Base-by-base conservation (phyloP, 129 eudicot genomes). In the Flaveria ramosissima region DNA sequence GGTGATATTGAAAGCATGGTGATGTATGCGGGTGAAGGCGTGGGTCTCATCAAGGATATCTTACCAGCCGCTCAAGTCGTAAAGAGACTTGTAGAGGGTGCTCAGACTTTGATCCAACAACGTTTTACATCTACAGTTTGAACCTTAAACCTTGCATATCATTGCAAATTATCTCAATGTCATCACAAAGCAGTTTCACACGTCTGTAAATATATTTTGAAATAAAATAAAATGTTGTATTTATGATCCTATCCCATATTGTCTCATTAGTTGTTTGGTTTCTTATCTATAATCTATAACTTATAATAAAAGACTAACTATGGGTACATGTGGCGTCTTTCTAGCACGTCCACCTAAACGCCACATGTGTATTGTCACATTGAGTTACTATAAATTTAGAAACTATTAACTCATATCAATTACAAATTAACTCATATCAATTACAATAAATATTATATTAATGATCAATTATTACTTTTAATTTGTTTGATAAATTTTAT, bases 1-100 rank as follows among this genome's bases (percentile, higher is more conserved):
- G 98, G 98, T 55, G 98, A 93, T 79, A 79, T 93, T 5, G 93
- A 93, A 74, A 93, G 90, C 88, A 94, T 94, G 97, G 96, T 73
- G 12, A 89, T 94, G 97, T 94, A 94, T 59, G 96, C 93, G 0
- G 98, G 98, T 6, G 88, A 94, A 74, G 88, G 97, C 4, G 86
- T 91, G 8, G 96, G 98, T 42, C 96, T 91, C 41, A 91, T 91
- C 66, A 74, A 87, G 51, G 96, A 94, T 19, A 91, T 94, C 75
- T 61, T 91, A 71, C 96, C 96, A 9, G 96, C 98, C 14, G 83
- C 87, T 59, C 93, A 91, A 87, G 97, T 94, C 2, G 79, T 94
- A 13, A 84, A 63, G 64, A 86, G 87, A 65, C 75, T 94, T 30
- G 90, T 94, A 61, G 60, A 81, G 70, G 97, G 87, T 32, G 96